phyloP scores from a whole-genome alignment of 2,329 filamentous ascomycete species.

The Colletotrichum sp. region DNA sequence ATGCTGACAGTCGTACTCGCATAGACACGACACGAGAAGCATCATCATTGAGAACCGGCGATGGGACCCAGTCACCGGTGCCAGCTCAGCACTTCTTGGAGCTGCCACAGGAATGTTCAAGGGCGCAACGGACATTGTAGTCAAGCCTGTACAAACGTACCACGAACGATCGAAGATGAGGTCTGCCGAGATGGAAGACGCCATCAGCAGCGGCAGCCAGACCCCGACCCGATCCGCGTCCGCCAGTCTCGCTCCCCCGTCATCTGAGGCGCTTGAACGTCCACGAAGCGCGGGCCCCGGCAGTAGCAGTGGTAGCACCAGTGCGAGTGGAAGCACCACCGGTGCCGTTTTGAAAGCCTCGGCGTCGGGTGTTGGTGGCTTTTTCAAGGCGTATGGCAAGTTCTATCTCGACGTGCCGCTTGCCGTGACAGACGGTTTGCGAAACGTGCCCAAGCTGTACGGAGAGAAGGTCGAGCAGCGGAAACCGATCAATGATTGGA shows the following conservation, averaged over 20 bases:
- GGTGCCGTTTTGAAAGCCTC: constrained; percentile 11
- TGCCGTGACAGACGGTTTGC: constrained; percentile 56
- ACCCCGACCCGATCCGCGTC: neutral
- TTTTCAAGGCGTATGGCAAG: constrained; percentile 40
- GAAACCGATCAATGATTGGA: constrained; percentile 48
- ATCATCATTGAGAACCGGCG: constrained; percentile 35
- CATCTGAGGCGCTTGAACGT: neutral
- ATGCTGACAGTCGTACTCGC: rapidly evolving
- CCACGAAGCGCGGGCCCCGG: neutral
- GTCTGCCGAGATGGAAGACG: neutral
- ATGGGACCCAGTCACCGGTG: constrained; percentile 36
- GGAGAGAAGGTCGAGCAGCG: constrained; percentile 38
- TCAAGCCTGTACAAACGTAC: constrained; percentile 22
- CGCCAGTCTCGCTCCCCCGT: neutral
- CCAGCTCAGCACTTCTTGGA: constrained; percentile 21
- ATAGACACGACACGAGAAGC: constrained; percentile 45
- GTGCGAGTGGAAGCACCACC: neutral
- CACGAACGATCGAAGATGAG: neutral
- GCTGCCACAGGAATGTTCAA: constrained; percentile 14
- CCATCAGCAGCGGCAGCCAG: neutral
- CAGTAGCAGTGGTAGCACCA: neutral
- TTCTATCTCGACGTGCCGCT: constrained; percentile 51
- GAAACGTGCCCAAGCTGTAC: constrained; percentile 57
- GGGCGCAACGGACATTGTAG: constrained; percentile 20
- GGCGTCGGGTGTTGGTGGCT: constrained; percentile 33